phyloP scores from a whole-genome alignment of 202 grass and related monocot species.

The Elaeis oleifera region DNA sequence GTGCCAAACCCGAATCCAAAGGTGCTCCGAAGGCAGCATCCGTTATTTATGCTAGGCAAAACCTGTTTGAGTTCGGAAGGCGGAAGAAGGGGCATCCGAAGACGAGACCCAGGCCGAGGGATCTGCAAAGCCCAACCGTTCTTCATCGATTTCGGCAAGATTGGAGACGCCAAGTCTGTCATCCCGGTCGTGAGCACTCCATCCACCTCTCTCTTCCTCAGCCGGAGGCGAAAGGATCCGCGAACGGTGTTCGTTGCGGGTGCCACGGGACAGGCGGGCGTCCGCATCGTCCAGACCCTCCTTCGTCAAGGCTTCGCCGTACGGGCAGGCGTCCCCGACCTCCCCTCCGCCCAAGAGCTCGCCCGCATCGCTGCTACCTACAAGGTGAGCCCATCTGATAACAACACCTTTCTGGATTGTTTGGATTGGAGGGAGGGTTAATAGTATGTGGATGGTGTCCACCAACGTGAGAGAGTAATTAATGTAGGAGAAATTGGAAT shows the following conservation, averaged over 20 bases:
- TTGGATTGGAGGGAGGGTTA: too few species aligned
- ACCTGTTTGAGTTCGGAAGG: constrained; percentile 30
- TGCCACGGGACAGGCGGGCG: constrained; percentile 67
- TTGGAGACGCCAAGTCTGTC: constrained; percentile 42
- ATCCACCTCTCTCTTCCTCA: constrained; percentile 28
- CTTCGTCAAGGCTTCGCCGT: constrained; percentile 67
- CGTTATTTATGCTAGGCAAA: constrained; percentile 27
- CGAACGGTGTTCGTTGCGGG: constrained; percentile 77
- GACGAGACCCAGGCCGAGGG: constrained; percentile 13
- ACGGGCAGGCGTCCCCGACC: constrained; percentile 67
- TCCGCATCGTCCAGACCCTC: constrained; percentile 58
- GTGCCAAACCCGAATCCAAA: constrained; percentile 6
- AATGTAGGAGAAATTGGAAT: too few species aligned
- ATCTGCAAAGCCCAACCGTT: constrained; percentile 35
- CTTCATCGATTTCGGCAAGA: constrained; percentile 56
- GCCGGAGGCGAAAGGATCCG: constrained; percentile 50
- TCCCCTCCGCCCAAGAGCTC: constrained; percentile 61
- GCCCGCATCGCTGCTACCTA: constrained; percentile 53
- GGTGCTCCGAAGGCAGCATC: constrained; percentile 15
- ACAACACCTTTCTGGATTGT: too few species aligned
- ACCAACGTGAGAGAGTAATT: too few species aligned
- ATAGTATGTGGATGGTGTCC: too few species aligned
- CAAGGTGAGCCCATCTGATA: constrained; percentile 17
- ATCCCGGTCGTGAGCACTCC: constrained; percentile 44
- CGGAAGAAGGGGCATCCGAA: constrained; percentile 29